These are phyloP conservation scores for Pittosporum tobira DNA, from an alignment of 129 eudicot species.

Conservation along the genomic window DNA sequence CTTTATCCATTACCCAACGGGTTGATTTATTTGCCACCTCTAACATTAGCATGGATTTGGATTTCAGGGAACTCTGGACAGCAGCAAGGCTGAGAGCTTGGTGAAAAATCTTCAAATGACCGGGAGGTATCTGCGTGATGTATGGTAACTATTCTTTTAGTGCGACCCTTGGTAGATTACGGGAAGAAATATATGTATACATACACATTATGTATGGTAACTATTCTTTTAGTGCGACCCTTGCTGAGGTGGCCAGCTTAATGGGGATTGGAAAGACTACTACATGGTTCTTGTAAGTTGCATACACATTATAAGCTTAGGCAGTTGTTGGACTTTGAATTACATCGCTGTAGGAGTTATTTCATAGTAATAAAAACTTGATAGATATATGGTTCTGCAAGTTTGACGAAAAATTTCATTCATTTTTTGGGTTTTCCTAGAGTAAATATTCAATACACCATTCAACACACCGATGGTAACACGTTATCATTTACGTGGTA, in stretches of 20 bases:
- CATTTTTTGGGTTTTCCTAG: neutral
- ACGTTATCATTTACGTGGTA: no score
- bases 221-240: neutral
- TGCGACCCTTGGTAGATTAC: neutral
- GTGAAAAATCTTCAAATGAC: slow-evolving; percentile 77
- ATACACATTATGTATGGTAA: slow-evolving; percentile 37
- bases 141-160: slow-evolving; percentile 30
- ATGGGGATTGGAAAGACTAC: neutral
- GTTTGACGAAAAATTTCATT: no score
- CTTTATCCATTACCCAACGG: no score
- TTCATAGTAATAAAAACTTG: neutral
- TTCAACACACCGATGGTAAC: no score
- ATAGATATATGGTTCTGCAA: no score
- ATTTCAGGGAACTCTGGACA: slow-evolving; percentile 69
- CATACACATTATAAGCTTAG: neutral
- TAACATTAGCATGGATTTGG: neutral
- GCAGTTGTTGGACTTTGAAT: neutral
- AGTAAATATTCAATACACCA: no score
- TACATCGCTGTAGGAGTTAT: neutral
- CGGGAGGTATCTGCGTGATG: slow-evolving; percentile 82
- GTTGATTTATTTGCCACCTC: no score
- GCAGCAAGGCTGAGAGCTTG: slow-evolving; percentile 52
- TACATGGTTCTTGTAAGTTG: neutral
- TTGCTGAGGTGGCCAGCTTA: slow-evolving; percentile 3
- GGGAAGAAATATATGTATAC: neutral